These are phyloP conservation scores for Zoysia pacifica DNA, from an alignment of 176 grass and related monocot genomes.

Conservation along the genomic window DNA sequence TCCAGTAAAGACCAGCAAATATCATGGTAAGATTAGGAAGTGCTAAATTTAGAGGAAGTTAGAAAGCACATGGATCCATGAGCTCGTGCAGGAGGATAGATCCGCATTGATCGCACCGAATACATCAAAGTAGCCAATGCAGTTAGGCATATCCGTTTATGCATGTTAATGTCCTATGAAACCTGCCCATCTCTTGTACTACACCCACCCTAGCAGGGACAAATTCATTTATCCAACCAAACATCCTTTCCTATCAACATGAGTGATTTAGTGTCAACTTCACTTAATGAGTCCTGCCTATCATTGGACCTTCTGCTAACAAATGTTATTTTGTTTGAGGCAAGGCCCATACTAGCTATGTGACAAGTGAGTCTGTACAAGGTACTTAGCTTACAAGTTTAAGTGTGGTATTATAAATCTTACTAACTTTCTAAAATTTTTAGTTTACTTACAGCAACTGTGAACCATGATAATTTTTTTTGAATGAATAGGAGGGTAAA, in stretches of 20 bases:
- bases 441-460: too few species aligned
- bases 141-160: slow-evolving; percentile 19
- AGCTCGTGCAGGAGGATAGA: slow-evolving; percentile 26
- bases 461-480: too few species aligned
- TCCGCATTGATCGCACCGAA: slow-evolving; percentile 40
- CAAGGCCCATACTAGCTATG: slow-evolving; percentile 11
- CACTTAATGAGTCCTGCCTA: slow-evolving; percentile 24
- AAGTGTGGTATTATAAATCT: not conserved
- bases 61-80: slow-evolving; percentile 28
- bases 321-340: slow-evolving; percentile 19
- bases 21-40: slow-evolving; percentile 5
- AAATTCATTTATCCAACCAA: slow-evolving; percentile 38
- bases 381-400: slow-evolving; percentile 8
- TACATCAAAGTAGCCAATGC: slow-evolving; percentile 32
- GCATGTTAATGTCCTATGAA: slow-evolving; percentile 30
- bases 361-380: slow-evolving; percentile 1
- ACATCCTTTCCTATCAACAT: slow-evolving; percentile 6
- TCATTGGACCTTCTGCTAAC: slow-evolving; percentile 22
- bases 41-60: slow-evolving; percentile 10
- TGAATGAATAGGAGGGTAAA: too few species aligned
- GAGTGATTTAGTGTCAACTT: slow-evolving; percentile 17
- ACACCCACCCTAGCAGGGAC: slow-evolving; percentile 8
- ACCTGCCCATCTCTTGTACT: slow-evolving; percentile 17
- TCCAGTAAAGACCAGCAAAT: slow-evolving; percentile 9
- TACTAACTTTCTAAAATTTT: too few species aligned